These are phyloP conservation scores for Trichoderma atroviride DNA, from an alignment of 2,329 filamentous ascomycete species.

Conservation along the genomic window DNA sequence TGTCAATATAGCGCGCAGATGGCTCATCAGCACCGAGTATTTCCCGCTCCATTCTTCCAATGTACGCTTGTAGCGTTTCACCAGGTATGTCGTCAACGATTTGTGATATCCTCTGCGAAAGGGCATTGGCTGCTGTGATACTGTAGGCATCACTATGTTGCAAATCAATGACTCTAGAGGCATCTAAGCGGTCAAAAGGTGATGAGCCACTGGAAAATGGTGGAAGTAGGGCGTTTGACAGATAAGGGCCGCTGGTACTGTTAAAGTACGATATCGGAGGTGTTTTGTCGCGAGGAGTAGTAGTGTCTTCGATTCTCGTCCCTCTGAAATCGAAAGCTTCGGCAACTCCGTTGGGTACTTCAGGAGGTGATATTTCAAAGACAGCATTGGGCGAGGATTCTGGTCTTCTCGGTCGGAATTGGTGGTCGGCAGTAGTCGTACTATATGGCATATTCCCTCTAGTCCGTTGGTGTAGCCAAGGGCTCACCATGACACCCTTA, in stretches of 20 bases:
- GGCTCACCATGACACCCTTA: slow-evolving; percentile 31
- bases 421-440: neutral
- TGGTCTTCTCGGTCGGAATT: neutral
- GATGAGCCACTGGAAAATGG: neutral
- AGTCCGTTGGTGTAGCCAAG: neutral
- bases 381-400: neutral
- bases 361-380: no score
- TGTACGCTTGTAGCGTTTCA: slow-evolving; percentile 35
- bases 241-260: neutral
- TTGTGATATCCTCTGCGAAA: neutral
- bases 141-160: neutral
- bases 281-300: neutral
- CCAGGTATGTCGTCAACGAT: neutral
- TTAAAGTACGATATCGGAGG: neutral
- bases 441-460: neutral
- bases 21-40: neutral
- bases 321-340: neutral
- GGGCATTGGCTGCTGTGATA: neutral
- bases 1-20: neutral
- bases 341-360: neutral
- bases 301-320: neutral
- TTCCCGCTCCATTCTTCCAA: slow-evolving; percentile 36
- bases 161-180: neutral
- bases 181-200: no score
- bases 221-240: neutral